Percentiles rank a stretch among this genome's conserved stretches.
phyloP scores from a whole-genome alignment of 1,284 basidiomycete genomes.

The Fomitiporia mediterranea region DNA sequence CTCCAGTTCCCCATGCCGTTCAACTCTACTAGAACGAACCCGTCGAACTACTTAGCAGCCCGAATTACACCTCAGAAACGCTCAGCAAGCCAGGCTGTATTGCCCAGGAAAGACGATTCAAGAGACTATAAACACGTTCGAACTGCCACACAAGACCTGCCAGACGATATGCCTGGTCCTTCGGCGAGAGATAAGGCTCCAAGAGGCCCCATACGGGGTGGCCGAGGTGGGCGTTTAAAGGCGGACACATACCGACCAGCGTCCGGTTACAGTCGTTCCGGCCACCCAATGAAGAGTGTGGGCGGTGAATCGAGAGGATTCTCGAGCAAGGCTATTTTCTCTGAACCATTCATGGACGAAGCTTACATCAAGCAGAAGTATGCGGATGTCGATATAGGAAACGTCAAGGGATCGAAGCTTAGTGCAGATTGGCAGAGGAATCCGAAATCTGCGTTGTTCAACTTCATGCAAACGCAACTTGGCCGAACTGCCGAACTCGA shows the following conservation, averaged over 20 bases:
- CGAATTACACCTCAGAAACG: constrained; percentile 34
- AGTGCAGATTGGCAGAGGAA: constrained; percentile 9
- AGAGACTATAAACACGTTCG: constrained; percentile 8
- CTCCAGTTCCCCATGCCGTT: constrained; percentile 52
- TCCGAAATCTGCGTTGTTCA: constrained; percentile 16
- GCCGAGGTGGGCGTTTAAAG: not conserved
- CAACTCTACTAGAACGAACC: constrained; percentile 33
- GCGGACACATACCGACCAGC: too few relatives aligned
- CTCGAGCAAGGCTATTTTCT: not conserved
- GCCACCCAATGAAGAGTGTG: not conserved
- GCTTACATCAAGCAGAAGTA: constrained; percentile 6
- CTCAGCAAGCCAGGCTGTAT: constrained; percentile 34
- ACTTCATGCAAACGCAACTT: constrained; percentile 5
- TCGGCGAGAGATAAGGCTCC: not conserved
- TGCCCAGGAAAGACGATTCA: constrained; percentile 14
- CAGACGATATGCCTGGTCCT: not conserved
- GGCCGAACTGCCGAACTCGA: constrained; percentile 4
- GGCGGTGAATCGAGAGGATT: not conserved
- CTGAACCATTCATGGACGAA: constrained; percentile 16
- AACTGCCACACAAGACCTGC: not conserved
- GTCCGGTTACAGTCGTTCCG: not conserved
- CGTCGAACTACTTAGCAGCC: constrained; percentile 24
- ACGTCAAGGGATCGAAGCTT: not conserved
- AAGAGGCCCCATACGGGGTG: too few relatives aligned
- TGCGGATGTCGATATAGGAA: not conserved